Evolutionary conservation across 345 rosid species (phyloP), one percentile per base, ranked within the genome.

Genomic region (Citrus unshiu): DNA sequence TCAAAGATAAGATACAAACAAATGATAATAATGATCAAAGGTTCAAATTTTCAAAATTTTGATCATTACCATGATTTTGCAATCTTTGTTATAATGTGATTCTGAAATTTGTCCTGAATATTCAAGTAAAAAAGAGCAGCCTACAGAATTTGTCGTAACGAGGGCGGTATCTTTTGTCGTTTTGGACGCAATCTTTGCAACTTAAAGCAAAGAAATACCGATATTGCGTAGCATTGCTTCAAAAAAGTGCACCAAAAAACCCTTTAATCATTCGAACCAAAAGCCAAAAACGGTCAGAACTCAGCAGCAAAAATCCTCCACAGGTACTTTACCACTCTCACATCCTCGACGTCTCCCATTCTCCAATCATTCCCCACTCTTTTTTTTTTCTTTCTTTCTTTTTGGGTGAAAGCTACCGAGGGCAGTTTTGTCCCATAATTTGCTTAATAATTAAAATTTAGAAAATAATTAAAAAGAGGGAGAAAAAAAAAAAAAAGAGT

Each of bases 371-470:
- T 70, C 66, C 83, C 81, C 77, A 27, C 67, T 49, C 71, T 75
- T 10, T 0, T 40, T 43, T 3, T 81, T 0, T 43, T 43, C 2
- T 12, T 82, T 77, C 67, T 73, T 39, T 39, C 9, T 39, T 7
- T 7, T 39, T 39, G 10, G 35, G 78, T 78, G 74, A 63, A 79
- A 75, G 81, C 80, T 19, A 80, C 18, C 71, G 77, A 74, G 83
- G 81, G 84, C 83, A 57, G 76, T 79, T 81, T 70, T 74, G 88
- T 74, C 81, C 73, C 74, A 81, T 54, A 78, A 77, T n/a, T 80
- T 75, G 76, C 77, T 81, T 77, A 81, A 79, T 81, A 69, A 64
- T 71, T 35, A 64, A 72, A 34, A 56, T 39, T 69, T 24, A 40
- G 4, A 21, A 37, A 4, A 21, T 25, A 5, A 60, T 16, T 74